Percentiles rank a stretch among this genome's conserved stretches.
These are phyloP conservation scores for Thielaviopsis populi DNA, from an alignment of 2,329 filamentous ascomycete species.

Conservation along the genomic window DNA sequence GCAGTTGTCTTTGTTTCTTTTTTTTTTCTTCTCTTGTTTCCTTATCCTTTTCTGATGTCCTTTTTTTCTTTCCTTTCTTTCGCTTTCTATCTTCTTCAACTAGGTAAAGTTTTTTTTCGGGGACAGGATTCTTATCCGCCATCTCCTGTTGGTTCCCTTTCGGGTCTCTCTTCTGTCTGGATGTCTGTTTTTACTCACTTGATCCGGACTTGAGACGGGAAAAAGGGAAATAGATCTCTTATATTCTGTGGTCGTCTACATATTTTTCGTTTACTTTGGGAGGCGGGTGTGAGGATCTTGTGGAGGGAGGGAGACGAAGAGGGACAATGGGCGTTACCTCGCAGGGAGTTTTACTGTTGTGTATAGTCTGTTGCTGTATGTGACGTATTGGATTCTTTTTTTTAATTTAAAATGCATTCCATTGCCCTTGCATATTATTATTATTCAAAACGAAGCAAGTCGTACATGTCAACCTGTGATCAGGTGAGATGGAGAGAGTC, in stretches of 20 bases:
- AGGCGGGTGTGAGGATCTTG: too few species aligned
- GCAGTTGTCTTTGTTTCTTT: not conserved
- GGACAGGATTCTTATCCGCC: not conserved
- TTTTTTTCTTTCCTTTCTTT: not conserved
- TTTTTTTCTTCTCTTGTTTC: not conserved
- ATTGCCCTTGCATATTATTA: not conserved
- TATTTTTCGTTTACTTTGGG: not conserved
- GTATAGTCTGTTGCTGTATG: not conserved
- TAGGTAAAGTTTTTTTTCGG: not conserved
- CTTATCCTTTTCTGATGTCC: not conserved
- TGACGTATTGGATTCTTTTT: not conserved
- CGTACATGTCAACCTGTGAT: too few species aligned
- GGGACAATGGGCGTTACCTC: not conserved
- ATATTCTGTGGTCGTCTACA: conserved; percentile 11
- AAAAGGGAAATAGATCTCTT: not conserved
- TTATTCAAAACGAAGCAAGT: too few species aligned
- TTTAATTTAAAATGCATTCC: not conserved
- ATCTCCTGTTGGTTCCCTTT: not conserved
- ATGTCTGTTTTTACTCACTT: not conserved
- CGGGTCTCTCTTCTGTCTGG: not conserved
- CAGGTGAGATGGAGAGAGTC: too few species aligned
- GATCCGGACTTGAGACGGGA: not conserved
- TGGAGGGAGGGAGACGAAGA: not conserved
- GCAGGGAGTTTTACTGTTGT: not conserved
- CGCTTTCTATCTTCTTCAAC: not conserved